These are phyloP conservation scores for Tetragonia tetragonoides DNA, from an alignment of 148 eudicot genomes.

Conservation along the genomic window DNA sequence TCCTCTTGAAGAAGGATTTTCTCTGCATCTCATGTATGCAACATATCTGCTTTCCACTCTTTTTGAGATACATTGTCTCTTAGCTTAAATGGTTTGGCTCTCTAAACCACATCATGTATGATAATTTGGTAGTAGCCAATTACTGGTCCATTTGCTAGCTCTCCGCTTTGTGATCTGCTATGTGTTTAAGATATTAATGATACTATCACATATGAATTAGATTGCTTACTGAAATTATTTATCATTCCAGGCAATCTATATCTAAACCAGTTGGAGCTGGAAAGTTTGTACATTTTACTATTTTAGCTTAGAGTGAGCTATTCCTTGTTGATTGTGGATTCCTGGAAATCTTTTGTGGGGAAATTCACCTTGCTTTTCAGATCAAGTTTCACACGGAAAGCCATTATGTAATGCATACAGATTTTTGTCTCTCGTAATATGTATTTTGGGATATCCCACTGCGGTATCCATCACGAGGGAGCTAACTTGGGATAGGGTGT, in stretches of 20 bases:
- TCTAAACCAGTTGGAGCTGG: background rate
- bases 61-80: background rate
- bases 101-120: background rate
- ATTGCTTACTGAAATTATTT: background rate
- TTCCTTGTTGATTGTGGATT: background rate
- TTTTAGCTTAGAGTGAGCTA: background rate
- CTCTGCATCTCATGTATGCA: slow-evolving; percentile 73
- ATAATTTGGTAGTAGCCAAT: background rate
- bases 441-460: background rate
- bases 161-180: background rate
- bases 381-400: background rate
- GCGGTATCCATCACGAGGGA: too few species aligned
- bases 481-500: too few species aligned
- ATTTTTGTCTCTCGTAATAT: background rate
- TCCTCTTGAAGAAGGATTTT: slow-evolving; percentile 79
- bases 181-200: background rate
- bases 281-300: background rate
- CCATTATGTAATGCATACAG: background rate
- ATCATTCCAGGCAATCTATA: background rate
- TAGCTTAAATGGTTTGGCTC: background rate
- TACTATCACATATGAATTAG: background rate
- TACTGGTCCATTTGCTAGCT: background rate
- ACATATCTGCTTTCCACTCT: slow-evolving; percentile 15
- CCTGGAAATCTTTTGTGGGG: background rate
- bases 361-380: background rate